Evolutionary conservation across 257 asterid species (phyloP), one percentile per base, ranked within the genome.

Genomic region (Avicennia marina): DNA sequence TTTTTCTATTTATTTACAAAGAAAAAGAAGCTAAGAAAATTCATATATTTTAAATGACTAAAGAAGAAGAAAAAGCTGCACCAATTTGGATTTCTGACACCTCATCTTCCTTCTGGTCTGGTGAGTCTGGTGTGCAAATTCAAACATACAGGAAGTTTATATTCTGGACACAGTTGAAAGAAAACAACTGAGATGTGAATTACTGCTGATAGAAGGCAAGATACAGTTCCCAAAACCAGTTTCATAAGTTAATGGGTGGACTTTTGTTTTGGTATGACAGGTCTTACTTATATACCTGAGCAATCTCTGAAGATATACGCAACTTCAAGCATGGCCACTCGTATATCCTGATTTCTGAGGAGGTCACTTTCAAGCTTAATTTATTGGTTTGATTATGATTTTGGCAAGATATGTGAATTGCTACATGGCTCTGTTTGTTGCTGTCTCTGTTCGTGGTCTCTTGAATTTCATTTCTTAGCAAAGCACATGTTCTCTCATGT

Each of bases 221-320:
- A 3, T 45, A 49, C 20, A 25, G 45, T 33, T 45, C 22, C 52
- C 29, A 42, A 32, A 7, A 56, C 21, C 54, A 51, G 22, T 44
- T 55, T 42, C 45, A 18, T 43, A 24, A 62, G 62, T 44, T 70
- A 36, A 66, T 53, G 12, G 47, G 47, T 54, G 53, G 58, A 39
- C 17, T 18, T 53, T 40, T 25, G 9, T 48, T 63, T 64, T 69
- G 65, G 49, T 33, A 9, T 77, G 66, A 41, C 85, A 89, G 97
- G 96, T 62, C 63, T 76, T 51, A 73, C 94, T 7, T 93, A 78
- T 62, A 68, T 86, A 70, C 97, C 99, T 4, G 97, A 93, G 74
- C 94, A 82, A 58, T 81, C 97, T 11, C 82, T 93, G 72, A 86
- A 89, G 87, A 93, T 93, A 46, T 64, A 82, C 78, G 87, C 97